Evolutionary conservation across 2,329 filamentous ascomycete genomes (phyloP).

Genomic region (Escovopsis weberi): DNA sequence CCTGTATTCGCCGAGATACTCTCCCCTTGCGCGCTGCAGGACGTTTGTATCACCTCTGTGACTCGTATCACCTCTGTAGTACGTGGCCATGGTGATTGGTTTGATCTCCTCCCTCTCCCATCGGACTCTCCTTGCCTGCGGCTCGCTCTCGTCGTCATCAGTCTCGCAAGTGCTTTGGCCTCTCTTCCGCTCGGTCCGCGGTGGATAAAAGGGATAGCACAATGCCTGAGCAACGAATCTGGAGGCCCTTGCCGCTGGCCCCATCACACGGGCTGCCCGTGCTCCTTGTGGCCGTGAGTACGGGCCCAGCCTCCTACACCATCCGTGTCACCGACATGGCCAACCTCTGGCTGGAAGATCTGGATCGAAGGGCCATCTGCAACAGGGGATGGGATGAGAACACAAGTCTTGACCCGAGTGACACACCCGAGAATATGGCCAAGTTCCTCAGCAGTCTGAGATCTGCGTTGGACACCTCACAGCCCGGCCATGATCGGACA

Average conservation of each 20-base stretch:
- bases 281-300: conserved; percentile 47
- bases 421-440: conserved; percentile 50
- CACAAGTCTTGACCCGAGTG: conserved; percentile 60
- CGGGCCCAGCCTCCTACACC: conserved; percentile 42
- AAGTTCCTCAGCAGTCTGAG: conserved; percentile 52
- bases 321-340: conserved; percentile 57
- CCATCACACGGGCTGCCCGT: conserved; percentile 33
- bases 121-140: neutral
- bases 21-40: neutral
- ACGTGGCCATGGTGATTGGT: neutral
- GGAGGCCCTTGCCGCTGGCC: conserved; percentile 33
- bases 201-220: too few species aligned
- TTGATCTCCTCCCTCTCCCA: neutral
- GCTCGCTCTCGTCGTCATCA: too few species aligned
- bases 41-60: conserved; percentile 1
- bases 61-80: conserved; percentile 1
- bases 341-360: conserved; percentile 55
- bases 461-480: conserved; percentile 33
- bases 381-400: conserved; percentile 45
- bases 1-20: conserved; percentile 6
- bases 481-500: conserved; percentile 28
- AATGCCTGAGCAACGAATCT: conserved; percentile 23
- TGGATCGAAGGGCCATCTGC: conserved; percentile 48
- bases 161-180: neutral
- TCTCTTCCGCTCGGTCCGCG: neutral